These are phyloP conservation scores for Tetracentron sinense DNA, from an alignment of 164 flowering plant genomes.

Conservation along the genomic window DNA sequence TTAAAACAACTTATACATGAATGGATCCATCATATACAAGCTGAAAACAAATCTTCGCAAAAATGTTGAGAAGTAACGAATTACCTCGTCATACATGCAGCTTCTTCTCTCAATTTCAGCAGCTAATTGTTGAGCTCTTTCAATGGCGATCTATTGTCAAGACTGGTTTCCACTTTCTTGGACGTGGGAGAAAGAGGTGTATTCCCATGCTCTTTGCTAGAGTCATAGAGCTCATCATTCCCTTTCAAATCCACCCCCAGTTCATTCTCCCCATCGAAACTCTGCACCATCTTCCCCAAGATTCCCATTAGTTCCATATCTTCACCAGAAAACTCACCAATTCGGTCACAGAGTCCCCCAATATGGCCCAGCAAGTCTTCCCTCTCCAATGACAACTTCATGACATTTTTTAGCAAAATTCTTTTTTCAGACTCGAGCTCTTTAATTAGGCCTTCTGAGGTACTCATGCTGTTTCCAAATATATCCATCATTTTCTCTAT, in stretches of 20 bases:
- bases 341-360: constrained; percentile 11
- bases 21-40: neutral
- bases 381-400: constrained; percentile 27
- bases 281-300: constrained; percentile 22
- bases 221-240: constrained; percentile 8
- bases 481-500: constrained; percentile 13
- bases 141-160: constrained; percentile 30
- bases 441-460: constrained; percentile 11
- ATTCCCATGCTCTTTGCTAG: constrained; percentile 9
- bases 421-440: constrained; percentile 21
- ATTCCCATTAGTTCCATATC: constrained; percentile 29
- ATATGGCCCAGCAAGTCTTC: constrained; percentile 19
- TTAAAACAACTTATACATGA: neutral
- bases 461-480: constrained; percentile 12
- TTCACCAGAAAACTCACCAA: constrained; percentile 22
- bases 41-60: neutral
- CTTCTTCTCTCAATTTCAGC: constrained; percentile 1
- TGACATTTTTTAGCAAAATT: constrained; percentile 15
- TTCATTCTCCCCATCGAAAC: constrained; percentile 7
- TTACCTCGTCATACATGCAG: constrained; percentile 1
- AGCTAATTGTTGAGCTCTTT: constrained; percentile 23
- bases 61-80: neutral
- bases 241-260: constrained; percentile 3
- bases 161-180: constrained; percentile 13
- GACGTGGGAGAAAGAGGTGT: constrained; percentile 9